phyloP scores from a whole-genome alignment of 345 rosid genomes.

The Citrus unshiu region DNA sequence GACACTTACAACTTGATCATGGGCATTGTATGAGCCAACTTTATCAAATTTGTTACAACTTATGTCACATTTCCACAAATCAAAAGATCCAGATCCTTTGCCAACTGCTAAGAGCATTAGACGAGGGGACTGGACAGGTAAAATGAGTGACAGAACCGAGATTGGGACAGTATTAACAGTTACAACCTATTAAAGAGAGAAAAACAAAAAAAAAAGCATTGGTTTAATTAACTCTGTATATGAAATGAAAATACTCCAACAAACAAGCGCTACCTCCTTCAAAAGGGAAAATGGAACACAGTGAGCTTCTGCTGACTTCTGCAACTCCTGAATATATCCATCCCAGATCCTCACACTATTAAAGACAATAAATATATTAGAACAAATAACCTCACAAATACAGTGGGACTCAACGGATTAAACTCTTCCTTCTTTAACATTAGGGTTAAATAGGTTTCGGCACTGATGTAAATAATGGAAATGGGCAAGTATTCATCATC shows the following conservation, averaged over 20 bases:
- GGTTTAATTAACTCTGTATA: conserved; percentile 4
- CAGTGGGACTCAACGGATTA: not conserved
- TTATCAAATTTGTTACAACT: conserved; percentile 41
- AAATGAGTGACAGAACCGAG: conserved; percentile 56
- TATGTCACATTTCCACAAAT: conserved; percentile 69
- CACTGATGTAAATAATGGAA: not conserved
- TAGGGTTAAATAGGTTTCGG: not conserved
- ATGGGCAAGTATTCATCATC: not conserved
- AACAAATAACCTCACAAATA: not conserved
- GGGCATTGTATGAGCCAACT: conserved; percentile 52
- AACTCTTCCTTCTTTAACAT: not conserved
- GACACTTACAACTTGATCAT: conserved; percentile 72
- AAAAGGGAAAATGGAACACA: conserved; percentile 50
- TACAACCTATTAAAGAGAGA: conserved; percentile 44
- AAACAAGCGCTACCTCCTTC: conserved; percentile 43
- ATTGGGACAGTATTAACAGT: conserved; percentile 47
- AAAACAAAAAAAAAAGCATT: conserved; percentile 2
- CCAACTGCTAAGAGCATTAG: conserved; percentile 74
- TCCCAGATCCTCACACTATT: conserved; percentile 80
- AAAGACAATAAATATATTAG: conserved; percentile 10
- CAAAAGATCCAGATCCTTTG: conserved; percentile 86
- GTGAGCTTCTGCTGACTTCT: conserved; percentile 41
- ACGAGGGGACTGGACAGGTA: conserved; percentile 34
- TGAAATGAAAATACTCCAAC: not conserved
- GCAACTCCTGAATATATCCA: conserved; percentile 45